phyloP scores from a whole-genome alignment of 768 basidiomycete genomes.

The Suillus clintonianus region DNA sequence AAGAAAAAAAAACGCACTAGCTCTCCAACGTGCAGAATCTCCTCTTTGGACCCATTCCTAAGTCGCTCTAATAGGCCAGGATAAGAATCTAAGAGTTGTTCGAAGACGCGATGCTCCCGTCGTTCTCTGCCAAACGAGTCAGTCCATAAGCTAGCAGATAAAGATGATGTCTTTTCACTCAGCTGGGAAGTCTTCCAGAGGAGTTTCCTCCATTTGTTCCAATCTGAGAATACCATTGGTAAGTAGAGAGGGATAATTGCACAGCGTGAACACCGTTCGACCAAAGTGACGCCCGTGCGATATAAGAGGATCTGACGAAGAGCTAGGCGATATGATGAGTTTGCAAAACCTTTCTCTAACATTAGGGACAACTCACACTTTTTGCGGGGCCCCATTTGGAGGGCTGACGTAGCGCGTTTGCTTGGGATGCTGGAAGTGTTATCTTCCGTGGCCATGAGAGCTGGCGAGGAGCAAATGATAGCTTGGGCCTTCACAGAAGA shows the following conservation, averaged over 20 bases:
- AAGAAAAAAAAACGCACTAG: not conserved
- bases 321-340: too few species aligned
- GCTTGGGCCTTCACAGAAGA: too few species aligned
- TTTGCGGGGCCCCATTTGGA: not conserved
- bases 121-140: constrained; percentile 4
- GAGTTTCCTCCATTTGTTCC: not conserved
- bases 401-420: too few species aligned
- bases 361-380: not conserved
- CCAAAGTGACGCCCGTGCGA: not conserved
- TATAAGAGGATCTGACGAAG: not conserved
- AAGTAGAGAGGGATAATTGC: not conserved
- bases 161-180: not conserved
- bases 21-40: not conserved
- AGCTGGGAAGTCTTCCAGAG: not conserved
- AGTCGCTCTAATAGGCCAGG: constrained; percentile 5
- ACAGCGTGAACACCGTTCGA: not conserved
- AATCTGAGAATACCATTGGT: not conserved
- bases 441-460: too few species aligned
- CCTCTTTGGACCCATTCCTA: constrained; percentile 2
- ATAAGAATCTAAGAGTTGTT: not conserved
- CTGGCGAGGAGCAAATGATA: too few species aligned
- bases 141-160: not conserved
- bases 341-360: too few species aligned
- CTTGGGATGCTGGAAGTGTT: too few species aligned
- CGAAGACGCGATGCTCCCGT: constrained; percentile 2